Conservation (phyloP, 1,284 basidiomycete genomes). For the Mycosarcoma mackinlayi region DNA sequence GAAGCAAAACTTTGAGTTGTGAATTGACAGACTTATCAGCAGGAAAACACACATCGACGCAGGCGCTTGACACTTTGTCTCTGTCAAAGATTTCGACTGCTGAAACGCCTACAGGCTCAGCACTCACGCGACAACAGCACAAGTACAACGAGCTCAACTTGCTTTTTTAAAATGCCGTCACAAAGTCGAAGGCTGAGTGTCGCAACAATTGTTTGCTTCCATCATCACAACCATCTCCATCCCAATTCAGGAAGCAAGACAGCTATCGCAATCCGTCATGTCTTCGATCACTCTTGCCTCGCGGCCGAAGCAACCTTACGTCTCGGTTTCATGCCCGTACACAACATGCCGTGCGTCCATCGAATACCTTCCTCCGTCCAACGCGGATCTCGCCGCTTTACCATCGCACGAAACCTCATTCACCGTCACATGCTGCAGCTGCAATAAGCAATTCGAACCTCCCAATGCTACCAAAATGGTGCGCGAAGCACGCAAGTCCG, state of each 20-base stretch:
- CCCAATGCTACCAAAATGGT: constrained; percentile 59
- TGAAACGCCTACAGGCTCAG: not conserved
- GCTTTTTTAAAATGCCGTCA: not conserved
- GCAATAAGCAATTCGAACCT: constrained; percentile 64
- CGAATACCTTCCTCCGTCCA: constrained; percentile 59
- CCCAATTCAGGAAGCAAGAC: no score
- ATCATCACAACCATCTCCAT: no score
- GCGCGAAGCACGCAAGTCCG: constrained; percentile 54
- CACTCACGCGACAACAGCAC: constrained; percentile 11
- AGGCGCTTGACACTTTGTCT: no score
- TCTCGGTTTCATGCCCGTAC: constrained; percentile 61
- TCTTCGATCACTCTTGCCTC: constrained; percentile 48
- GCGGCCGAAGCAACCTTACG: constrained; percentile 60
- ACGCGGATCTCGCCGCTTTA: constrained; percentile 37
- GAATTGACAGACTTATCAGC: not conserved
- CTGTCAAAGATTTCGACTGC: no score
- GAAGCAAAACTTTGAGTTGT: not conserved
- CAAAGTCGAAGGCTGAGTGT: not conserved
- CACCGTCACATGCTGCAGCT: constrained; percentile 63
- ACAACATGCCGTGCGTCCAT: constrained; percentile 59
- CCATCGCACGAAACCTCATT: constrained; percentile 59
- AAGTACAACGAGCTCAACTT: not conserved
- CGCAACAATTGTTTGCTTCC: not conserved
- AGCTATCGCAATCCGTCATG: constrained; percentile 21
- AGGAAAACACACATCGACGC: no score